phyloP scores from a whole-genome alignment of 2,329 filamentous ascomycete species.

The Scytalidium lignicola region DNA sequence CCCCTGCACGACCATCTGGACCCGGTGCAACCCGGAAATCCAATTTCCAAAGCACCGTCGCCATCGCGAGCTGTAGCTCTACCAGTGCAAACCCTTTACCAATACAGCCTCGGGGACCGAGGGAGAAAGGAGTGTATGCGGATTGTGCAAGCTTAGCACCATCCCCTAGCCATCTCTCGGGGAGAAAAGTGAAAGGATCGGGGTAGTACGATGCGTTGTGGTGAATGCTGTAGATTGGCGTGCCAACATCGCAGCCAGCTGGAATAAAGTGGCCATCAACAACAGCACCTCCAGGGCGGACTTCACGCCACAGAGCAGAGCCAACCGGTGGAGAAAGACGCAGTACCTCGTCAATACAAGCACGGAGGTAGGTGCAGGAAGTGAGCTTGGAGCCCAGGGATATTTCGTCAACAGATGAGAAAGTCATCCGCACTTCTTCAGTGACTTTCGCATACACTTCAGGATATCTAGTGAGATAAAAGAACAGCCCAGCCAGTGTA shows the following conservation, averaged over 20 bases:
- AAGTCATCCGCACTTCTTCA: slow-evolving; percentile 8
- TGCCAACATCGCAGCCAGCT: slow-evolving; percentile 38
- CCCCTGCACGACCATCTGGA: no score
- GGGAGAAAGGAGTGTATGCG: slow-evolving; percentile 21
- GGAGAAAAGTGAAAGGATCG: slow-evolving; percentile 33
- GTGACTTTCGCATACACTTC: slow-evolving; percentile 21
- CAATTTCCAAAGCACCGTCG: slow-evolving; percentile 16
- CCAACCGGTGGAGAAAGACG: slow-evolving; percentile 11
- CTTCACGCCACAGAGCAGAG: slow-evolving; percentile 6
- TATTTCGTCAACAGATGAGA: slow-evolving; percentile 25
- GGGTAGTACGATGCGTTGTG: slow-evolving; percentile 39
- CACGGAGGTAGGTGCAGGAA: slow-evolving; percentile 31
- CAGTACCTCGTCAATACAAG: slow-evolving; percentile 29
- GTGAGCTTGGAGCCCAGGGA: slow-evolving; percentile 15
- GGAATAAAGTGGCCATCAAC: slow-evolving; percentile 26
- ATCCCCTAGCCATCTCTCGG: slow-evolving; percentile 39
- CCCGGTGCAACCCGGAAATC: no score
- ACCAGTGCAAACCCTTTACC: slow-evolving; percentile 20
- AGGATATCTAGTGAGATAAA: slow-evolving; percentile 30
- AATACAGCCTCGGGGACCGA: slow-evolving; percentile 22
- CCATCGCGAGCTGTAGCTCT: slow-evolving; percentile 18
- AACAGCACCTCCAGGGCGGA: slow-evolving; percentile 3
- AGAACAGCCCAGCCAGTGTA: slow-evolving; percentile 29
- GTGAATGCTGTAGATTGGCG: slow-evolving; percentile 39
- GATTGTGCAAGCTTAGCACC: slow-evolving; percentile 3